A percentile compares a stretch with the other conserved stretches of the same genome.
Conservation (phyloP, 2,329 filamentous ascomycete species). For the Simplicillium sp. region DNA sequence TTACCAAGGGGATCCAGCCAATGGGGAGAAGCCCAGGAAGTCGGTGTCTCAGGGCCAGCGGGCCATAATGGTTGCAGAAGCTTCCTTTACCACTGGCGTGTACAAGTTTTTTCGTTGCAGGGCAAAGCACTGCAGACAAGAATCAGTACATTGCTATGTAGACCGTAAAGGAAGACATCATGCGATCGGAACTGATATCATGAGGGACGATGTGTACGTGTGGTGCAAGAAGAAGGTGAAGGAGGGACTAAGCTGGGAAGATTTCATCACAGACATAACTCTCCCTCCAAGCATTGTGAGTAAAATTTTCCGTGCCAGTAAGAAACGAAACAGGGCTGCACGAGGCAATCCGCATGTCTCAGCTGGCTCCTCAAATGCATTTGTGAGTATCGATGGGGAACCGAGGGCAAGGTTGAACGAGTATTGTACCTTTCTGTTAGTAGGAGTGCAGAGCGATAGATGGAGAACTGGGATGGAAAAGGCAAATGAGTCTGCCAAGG, state of each 20-base stretch:
- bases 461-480: neutral
- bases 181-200: neutral
- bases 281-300: neutral
- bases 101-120: neutral
- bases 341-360: no score
- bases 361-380: neutral
- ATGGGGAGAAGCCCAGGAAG: neutral
- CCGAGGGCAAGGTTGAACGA: neutral
- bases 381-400: neutral
- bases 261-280: neutral
- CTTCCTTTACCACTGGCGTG: neutral
- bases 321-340: neutral
- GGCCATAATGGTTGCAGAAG: neutral
- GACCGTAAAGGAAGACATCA: neutral
- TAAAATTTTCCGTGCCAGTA: neutral
- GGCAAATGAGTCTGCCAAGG: neutral
- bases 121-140: neutral
- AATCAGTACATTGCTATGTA: neutral
- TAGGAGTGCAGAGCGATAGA: conserved; percentile 1
- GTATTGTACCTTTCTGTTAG: neutral
- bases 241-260: neutral
- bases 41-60: neutral
- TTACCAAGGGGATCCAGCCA: no score
- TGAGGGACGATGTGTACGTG: neutral
- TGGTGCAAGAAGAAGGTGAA: neutral